Percentiles rank a stretch among this genome's conserved stretches.
Conservation (phyloP, 73 alveolate species). For the Blepharisma japonicum region DNA sequence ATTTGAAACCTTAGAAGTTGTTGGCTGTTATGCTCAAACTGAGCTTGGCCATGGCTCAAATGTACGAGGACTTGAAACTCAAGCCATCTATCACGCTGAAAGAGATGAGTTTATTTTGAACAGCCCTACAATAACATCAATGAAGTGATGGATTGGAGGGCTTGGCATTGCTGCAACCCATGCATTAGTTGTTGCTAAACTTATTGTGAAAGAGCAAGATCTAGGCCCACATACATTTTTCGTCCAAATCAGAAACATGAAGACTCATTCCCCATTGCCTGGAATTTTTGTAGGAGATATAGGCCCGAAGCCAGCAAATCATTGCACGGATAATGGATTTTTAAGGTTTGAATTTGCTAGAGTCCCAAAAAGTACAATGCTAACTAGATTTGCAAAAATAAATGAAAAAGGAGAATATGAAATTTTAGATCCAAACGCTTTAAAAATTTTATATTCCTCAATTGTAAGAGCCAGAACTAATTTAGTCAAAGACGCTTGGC, state of each 20-base stretch:
- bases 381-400: constrained; percentile 71
- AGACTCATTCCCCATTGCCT: constrained; percentile 65
- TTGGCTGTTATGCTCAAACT: constrained; percentile 76
- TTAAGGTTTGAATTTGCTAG: constrained; percentile 70
- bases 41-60: constrained; percentile 91
- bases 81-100: constrained; percentile 64
- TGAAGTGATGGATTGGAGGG: constrained; percentile 88
- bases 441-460: constrained; percentile 5
- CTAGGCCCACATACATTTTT: constrained; percentile 80
- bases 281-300: constrained; percentile 90
- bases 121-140: constrained; percentile 66
- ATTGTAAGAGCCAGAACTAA: constrained; percentile 13
- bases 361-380: constrained; percentile 81
- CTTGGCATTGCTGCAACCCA: constrained; percentile 65
- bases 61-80: constrained; percentile 66
- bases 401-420: constrained; percentile 60
- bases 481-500: constrained; percentile 14
- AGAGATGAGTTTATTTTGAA: constrained; percentile 66
- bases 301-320: constrained; percentile 88
- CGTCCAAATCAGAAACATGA: constrained; percentile 74
- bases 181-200: constrained; percentile 66
- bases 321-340: constrained; percentile 87
- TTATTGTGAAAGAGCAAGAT: constrained; percentile 58
- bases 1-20: constrained; percentile 43
- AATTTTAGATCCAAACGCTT: constrained; percentile 31